A percentile compares a stretch with the other conserved stretches of the same genome.
Conservation (phyloP, 129 eudicot genomes). For the Escallonia rubra region DNA sequence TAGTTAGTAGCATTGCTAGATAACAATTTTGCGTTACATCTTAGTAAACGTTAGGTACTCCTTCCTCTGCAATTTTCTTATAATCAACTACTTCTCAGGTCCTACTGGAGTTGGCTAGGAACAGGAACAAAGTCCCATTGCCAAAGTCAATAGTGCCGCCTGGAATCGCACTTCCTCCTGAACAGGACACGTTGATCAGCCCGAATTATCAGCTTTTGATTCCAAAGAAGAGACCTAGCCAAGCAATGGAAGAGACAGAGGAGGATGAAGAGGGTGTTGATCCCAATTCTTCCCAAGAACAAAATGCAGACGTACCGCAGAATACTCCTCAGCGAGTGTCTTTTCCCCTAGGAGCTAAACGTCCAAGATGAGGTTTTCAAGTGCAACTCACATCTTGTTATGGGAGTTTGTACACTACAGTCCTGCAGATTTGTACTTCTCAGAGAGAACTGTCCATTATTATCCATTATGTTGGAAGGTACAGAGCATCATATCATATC, state of each 20-base stretch:
- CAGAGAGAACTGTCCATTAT: no score
- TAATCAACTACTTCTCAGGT: constrained; percentile 39
- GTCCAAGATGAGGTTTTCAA: constrained; percentile 34
- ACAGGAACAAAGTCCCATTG: constrained; percentile 68
- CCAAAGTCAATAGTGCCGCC: constrained; percentile 54
- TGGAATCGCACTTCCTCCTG: constrained; percentile 71
- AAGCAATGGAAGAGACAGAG: constrained; percentile 71
- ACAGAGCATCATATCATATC: no score
- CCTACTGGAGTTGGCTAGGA: constrained; percentile 71
- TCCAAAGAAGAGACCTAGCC: constrained; percentile 44
- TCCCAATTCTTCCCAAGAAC: constrained; percentile 56
- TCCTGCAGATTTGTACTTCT: no score
- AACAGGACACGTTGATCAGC: constrained; percentile 66
- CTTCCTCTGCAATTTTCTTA: no score
- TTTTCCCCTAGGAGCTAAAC: constrained; percentile 74
- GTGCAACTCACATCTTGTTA: no score
- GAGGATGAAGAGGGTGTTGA: constrained; percentile 60
- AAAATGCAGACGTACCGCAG: constrained; percentile 44
- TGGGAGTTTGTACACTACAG: no score
- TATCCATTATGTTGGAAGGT: no score
- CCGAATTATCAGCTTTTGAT: constrained; percentile 77
- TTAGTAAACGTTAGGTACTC: no score
- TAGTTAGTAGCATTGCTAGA: no score
- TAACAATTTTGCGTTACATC: no score
- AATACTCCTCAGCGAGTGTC: constrained; percentile 67